Percentiles rank a stretch among this genome's conserved stretches.
Conservation (phyloP, 1,284 basidiomycete species). For the Fistulina hepatica region DNA sequence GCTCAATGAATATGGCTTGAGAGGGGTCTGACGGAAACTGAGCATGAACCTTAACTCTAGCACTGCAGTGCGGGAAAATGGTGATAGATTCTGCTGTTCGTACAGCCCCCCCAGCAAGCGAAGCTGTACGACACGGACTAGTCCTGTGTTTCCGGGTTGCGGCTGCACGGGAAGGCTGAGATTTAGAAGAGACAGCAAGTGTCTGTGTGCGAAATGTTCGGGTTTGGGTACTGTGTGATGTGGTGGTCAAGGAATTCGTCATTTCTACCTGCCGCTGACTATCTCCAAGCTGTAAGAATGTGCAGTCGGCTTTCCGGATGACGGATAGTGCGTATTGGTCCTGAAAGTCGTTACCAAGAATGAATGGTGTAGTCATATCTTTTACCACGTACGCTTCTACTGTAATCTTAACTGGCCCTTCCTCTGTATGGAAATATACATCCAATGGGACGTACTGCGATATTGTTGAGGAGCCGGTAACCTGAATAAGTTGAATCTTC, state of each 20-base stretch:
- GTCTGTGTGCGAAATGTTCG: neutral
- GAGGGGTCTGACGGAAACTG: constrained; percentile 3
- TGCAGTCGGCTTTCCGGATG: constrained; percentile 3
- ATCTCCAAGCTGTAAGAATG: constrained; percentile 19
- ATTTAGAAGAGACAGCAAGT: too few relatives aligned
- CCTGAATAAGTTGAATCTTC: constrained; percentile 11
- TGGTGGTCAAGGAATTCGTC: too few relatives aligned
- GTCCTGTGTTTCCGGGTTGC: neutral
- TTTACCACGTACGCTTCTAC: constrained; percentile 21
- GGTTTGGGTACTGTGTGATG: too few relatives aligned
- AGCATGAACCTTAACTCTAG: constrained; percentile 5
- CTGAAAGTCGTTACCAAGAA: constrained; percentile 22
- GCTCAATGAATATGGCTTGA: constrained; percentile 2
- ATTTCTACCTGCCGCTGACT: constrained; percentile 10
- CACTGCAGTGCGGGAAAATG: constrained; percentile 4
- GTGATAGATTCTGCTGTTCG: neutral
- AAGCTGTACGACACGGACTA: too few relatives aligned
- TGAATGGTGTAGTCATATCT: constrained; percentile 17
- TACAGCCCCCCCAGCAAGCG: constrained; percentile 5
- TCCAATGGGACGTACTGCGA: constrained; percentile 10
- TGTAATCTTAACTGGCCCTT: constrained; percentile 13
- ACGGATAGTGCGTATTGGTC: constrained; percentile 14
- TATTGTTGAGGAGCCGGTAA: constrained; percentile 12
- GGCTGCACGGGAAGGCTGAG: too few relatives aligned
- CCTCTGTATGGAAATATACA: neutral